Percentiles rank a stretch among this genome's conserved stretches.
Evolutionary conservation across 2,329 filamentous ascomycete species (phyloP).

Genomic region (Fusarium brevicatenulatum): DNA sequence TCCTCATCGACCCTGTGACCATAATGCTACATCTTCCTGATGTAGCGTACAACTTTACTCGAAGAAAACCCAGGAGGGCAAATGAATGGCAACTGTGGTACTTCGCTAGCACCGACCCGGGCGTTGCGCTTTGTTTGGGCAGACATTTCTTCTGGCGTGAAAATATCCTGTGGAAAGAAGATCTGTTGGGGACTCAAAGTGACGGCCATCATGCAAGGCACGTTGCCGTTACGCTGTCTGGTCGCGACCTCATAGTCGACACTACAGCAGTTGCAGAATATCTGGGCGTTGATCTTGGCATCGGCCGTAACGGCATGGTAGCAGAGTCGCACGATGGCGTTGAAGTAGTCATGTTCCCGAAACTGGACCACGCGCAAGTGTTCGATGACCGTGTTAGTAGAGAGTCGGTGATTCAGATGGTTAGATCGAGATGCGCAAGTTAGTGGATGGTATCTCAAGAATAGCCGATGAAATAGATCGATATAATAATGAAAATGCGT

Average conservation of each 20-base stretch:
- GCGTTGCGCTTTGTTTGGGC: constrained; percentile 71
- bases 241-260: constrained; percentile 72
- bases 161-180: constrained; percentile 76
- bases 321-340: constrained; percentile 48
- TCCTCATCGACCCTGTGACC: constrained; percentile 70
- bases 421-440: constrained; percentile 43
- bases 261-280: constrained; percentile 67
- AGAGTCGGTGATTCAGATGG: constrained; percentile 45
- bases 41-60: constrained; percentile 77
- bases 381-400: constrained; percentile 56
- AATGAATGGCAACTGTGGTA: constrained; percentile 78
- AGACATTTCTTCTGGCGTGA: constrained; percentile 78
- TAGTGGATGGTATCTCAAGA: constrained; percentile 14
- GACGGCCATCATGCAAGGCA: constrained; percentile 42
- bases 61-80: constrained; percentile 61
- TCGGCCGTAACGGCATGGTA: constrained; percentile 11
- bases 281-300: constrained; percentile 48
- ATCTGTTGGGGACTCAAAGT: constrained; percentile 54
- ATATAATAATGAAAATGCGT: not conserved
- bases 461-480: not conserved
- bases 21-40: constrained; percentile 75
- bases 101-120: constrained; percentile 74
- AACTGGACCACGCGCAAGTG: constrained; percentile 72
- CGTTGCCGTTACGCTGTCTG: constrained; percentile 68
- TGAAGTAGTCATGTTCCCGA: constrained; percentile 69